Conservation (phyloP, 768 basidiomycete species). For the Termitomyces sp. region DNA sequence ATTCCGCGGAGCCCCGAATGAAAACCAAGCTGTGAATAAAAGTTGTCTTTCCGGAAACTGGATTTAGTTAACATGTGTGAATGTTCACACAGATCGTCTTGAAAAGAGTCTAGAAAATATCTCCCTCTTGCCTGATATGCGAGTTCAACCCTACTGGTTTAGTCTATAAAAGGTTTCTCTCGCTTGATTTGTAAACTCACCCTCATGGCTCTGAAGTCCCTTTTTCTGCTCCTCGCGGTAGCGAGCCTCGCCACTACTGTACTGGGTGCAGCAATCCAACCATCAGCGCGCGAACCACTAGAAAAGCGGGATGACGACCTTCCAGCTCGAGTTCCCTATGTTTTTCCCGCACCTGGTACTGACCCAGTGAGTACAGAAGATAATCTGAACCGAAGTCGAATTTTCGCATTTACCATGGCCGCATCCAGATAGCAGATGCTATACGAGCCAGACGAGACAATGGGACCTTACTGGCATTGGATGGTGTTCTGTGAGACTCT, state of each 20-base stretch:
- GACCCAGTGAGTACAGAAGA: constrained; percentile 22
- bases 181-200: neutral
- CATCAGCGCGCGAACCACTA: constrained; percentile 1
- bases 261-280: constrained; percentile 6
- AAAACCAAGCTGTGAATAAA: neutral
- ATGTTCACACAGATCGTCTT: neutral
- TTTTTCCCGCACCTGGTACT: constrained; percentile 37
- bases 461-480: constrained; percentile 35
- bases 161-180: constrained; percentile 6
- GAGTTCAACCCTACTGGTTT: neutral
- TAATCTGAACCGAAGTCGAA: neutral
- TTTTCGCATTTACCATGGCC: neutral
- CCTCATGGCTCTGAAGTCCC: neutral
- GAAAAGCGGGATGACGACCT: constrained; percentile 34
- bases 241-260: constrained; percentile 4
- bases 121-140: neutral
- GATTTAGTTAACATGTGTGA: neutral
- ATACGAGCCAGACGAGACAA: constrained; percentile 33
- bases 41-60: neutral
- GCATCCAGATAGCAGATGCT: constrained; percentile 34
- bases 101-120: neutral
- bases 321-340: constrained; percentile 42
- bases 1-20: neutral
- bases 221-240: constrained; percentile 9
- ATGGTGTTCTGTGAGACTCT: constrained; percentile 34